These are phyloP conservation scores for Fraxinus cuspidata DNA, from an alignment of 257 asterid genomes.

Conservation along the genomic window DNA sequence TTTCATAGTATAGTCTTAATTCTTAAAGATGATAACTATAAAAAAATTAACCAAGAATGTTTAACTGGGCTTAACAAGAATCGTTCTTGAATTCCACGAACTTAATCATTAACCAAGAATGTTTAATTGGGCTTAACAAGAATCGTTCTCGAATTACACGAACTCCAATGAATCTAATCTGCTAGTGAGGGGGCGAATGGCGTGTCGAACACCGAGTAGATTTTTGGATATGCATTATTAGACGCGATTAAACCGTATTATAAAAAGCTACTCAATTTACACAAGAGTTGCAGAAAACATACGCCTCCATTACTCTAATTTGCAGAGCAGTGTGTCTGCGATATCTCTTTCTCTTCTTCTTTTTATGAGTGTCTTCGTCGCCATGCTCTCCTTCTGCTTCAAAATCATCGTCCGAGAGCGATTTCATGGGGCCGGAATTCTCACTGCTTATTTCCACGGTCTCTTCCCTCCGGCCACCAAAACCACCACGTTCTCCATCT, in stretches of 20 bases:
- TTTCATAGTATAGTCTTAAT: too few relatives aligned
- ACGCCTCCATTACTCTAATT: constrained; percentile 86
- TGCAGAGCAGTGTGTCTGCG: constrained; percentile 82
- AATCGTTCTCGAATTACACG: too few relatives aligned
- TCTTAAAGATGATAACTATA: too few relatives aligned
- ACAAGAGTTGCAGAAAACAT: constrained; percentile 22
- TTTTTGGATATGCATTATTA: too few relatives aligned
- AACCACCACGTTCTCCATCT: constrained; percentile 33
- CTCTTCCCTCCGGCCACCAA: constrained; percentile 40
- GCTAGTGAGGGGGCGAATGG: not conserved
- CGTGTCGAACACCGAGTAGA: too few relatives aligned
- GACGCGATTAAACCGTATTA: not conserved
- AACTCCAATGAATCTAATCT: not conserved
- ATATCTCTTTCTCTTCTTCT: constrained; percentile 73
- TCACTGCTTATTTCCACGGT: constrained; percentile 82
- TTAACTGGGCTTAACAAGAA: not conserved
- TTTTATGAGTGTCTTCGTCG: constrained; percentile 36
- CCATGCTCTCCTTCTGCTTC: constrained; percentile 45
- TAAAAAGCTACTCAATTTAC: not conserved
- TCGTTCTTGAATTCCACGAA: too few relatives aligned
- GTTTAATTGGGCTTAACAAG: too few relatives aligned
- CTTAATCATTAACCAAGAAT: too few relatives aligned
- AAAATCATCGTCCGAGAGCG: constrained; percentile 59
- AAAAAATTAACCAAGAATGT: too few relatives aligned
- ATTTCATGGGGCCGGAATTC: constrained; percentile 63